A percentile compares a stretch with the other conserved stretches of the same genome.
These are phyloP conservation scores for Zymoseptoria ardabiliae DNA, from an alignment of 2,329 filamentous ascomycete genomes.

Conservation along the genomic window DNA sequence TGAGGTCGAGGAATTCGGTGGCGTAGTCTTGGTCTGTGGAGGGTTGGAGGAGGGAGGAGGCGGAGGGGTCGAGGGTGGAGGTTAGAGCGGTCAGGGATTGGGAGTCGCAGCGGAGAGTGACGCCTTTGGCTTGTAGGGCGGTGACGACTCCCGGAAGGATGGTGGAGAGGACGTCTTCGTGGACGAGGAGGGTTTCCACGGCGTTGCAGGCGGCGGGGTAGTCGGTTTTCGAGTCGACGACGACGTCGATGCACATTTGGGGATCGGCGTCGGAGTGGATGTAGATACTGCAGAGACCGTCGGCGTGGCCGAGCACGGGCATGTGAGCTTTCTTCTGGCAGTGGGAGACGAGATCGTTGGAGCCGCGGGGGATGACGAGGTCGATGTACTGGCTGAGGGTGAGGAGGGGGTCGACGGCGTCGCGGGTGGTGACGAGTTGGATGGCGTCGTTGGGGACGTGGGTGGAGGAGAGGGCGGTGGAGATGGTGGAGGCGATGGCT, in stretches of 20 bases:
- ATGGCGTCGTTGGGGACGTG: conserved; percentile 78
- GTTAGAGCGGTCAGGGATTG: conserved; percentile 58
- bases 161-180: conserved; percentile 60
- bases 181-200: conserved; percentile 83
- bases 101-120: conserved; percentile 73
- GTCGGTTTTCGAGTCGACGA: conserved; percentile 86
- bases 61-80: conserved; percentile 37
- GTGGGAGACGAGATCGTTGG: conserved; percentile 81
- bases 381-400: conserved; percentile 82
- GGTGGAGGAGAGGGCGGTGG: conserved; percentile 63
- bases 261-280: conserved; percentile 71
- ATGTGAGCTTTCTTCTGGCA: conserved; percentile 90
- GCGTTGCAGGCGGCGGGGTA: conserved; percentile 96
- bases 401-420: conserved; percentile 82
- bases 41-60: conserved; percentile 49
- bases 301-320: conserved; percentile 90
- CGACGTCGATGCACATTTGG: conserved; percentile 63
- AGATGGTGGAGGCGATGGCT: conserved; percentile 80
- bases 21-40: conserved; percentile 66
- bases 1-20: conserved; percentile 83
- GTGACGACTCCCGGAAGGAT: conserved; percentile 65
- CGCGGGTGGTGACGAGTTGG: conserved; percentile 88
- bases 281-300: conserved; percentile 84
- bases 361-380: conserved; percentile 86
- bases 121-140: conserved; percentile 67